Base-by-base conservation (phyloP, 2,329 filamentous ascomycete species). In the Sclerotiophoma versabilis region DNA sequence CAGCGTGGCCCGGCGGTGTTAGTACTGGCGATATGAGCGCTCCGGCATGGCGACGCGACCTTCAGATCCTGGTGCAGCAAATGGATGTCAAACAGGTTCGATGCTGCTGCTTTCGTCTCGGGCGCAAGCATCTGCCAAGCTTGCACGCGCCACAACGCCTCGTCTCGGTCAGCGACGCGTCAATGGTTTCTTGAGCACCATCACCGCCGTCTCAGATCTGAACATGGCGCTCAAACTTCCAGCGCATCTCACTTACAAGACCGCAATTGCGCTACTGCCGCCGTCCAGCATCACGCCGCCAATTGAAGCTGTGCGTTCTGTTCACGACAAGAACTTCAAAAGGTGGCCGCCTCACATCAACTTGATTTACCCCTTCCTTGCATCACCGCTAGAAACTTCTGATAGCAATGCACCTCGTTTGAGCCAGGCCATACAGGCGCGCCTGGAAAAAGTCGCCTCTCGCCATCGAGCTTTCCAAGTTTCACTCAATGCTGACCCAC, bases 341-440 rank as follows among this genome's bases (percentile, higher is more conserved):
- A 65, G 68, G 15, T 71, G 66, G 70, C 69, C 66, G 22, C 63
- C 69, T 7, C 69, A 72, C 37, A 68, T 71, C 42, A 72, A 72
- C 34, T 46, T 71, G 20, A 51, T 72, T 37, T 71, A 71, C 44
- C 69, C 68, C 11, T 72, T 72, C 42, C 57, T 71, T 45, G 49
- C 57, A 9, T 60, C 55, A 1, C 60, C 65, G 11, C 62, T 65
- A 11, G 58, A 62, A 12, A 55, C 45, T 14, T 30, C 38, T 15
- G 27, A 55, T 22, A 49, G 41, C 25, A 44, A 49, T 38, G 23
- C 38, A 12, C 39, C 15, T 37, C 51, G 33, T 10, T 37, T 69
- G 47, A 66, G 66, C 17, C 32, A 63, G 11, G 48, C 62, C 4
- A 63, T 70, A 26, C 59, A 49, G 30, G 37, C 41, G 11, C 67